Base-by-base conservation (phyloP, 768 basidiomycete genomes). In the Naganishia randhawae region DNA sequence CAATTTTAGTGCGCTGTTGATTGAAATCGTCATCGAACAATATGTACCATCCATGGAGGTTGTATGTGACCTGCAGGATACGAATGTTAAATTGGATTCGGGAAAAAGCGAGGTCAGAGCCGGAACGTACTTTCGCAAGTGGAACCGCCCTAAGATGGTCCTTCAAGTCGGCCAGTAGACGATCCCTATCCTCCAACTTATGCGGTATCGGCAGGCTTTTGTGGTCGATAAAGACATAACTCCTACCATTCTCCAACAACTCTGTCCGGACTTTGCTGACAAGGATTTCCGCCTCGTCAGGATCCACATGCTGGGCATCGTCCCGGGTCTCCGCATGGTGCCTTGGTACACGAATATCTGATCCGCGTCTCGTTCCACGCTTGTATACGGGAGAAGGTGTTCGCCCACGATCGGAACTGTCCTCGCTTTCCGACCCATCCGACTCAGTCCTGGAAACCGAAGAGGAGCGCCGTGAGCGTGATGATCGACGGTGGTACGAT, bases 31-130 rank as follows among this genome's bases (percentile, higher is more conserved):
- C 85, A 22, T 81, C 75, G 77, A 96, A 97, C 3, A 91, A 89
- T 71, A 93, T 84, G 75, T 92, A 94, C 83, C 90, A 88, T 11
- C 87, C 89, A 1, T 81, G 80, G 61, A 85, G 84, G 76, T 89
- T 89, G 70, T 85, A 85, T 1, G 92, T 81, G 31, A 93, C 83
- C 89, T 91, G 66, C 37, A n/a, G 48, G 14, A 48, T 29, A 29
- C 17, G 14, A 42, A 65, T 57, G 67, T 37, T 57, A 67, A 7
- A 48, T 37, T 64, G 65, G 73, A 65, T 65, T 9, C 29, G 11
- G 22, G 13, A 32, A 16, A n/a, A 9, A 31, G 55, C 19, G 10
- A n/a, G 13, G 10, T 29, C 8, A 3, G 25, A 14, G 17, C 29
- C 3, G 35, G 13, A 31, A 29, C 42, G 29, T 45, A 48, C 53